Conservation (phyloP, 768 basidiomycete genomes). For the Mycena belliarum region DNA sequence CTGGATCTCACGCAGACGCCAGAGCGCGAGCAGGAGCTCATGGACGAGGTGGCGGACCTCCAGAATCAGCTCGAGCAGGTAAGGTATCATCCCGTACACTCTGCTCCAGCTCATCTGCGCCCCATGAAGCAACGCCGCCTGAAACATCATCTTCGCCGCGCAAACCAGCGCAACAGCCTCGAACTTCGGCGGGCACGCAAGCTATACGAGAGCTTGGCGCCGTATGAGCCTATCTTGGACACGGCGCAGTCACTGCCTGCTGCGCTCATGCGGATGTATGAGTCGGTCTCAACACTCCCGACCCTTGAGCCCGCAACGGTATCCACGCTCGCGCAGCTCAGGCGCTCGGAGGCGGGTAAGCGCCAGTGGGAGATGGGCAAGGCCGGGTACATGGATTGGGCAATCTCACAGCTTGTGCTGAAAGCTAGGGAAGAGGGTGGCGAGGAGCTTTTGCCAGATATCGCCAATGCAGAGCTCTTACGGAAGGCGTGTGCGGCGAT, state of each 20-base stretch:
- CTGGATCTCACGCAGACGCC: constrained; percentile 63
- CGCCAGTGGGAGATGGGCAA: constrained; percentile 77
- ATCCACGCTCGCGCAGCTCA: constrained; percentile 37
- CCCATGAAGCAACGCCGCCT: constrained; percentile 63
- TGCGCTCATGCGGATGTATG: constrained; percentile 40
- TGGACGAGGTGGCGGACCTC: constrained; percentile 69
- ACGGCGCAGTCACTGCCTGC: constrained; percentile 1
- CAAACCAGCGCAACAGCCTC: constrained; percentile 47
- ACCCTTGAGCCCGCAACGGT: constrained; percentile 39
- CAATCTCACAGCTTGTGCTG: constrained; percentile 53
- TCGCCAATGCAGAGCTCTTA: constrained; percentile 14
- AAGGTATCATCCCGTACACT: constrained; percentile 5
- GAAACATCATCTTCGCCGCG: constrained; percentile 54
- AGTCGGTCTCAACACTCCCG: constrained; percentile 50
- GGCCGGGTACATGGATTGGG: constrained; percentile 81
- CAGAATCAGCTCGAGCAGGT: constrained; percentile 71
- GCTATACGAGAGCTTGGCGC: constrained; percentile 39
- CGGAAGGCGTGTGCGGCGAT: constrained; percentile 22
- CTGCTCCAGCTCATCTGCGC: background rate
- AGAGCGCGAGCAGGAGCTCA: constrained; percentile 60
- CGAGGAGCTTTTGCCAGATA: constrained; percentile 16
- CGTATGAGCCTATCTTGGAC: constrained; percentile 17
- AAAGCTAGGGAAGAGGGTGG: constrained; percentile 27
- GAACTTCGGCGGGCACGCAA: constrained; percentile 49
- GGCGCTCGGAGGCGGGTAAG: constrained; percentile 59